Percentiles rank a stretch among this genome's conserved stretches.
Evolutionary conservation across 352 stramenopile genomes (phyloP).

Genomic region (Phytophthora kernoviae): DNA sequence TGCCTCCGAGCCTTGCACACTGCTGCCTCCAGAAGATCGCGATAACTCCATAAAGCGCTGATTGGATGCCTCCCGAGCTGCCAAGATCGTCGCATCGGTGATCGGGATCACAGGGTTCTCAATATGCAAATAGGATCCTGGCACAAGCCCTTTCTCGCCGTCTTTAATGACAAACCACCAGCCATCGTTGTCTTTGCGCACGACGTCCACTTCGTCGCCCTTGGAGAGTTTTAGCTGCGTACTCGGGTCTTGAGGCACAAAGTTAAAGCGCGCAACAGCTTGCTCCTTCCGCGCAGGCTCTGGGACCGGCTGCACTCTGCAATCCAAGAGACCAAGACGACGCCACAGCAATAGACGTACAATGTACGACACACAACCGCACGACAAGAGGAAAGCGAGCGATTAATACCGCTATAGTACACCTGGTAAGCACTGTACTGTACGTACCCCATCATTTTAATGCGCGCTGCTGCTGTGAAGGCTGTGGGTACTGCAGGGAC

Average conservation of each 20-base stretch:
- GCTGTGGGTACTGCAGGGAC: conserved; percentile 67
- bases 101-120: conserved; percentile 66
- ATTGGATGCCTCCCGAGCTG: conserved; percentile 77
- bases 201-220: conserved; percentile 73
- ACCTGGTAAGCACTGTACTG: not conserved
- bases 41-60: conserved; percentile 69
- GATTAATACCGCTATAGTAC: conserved; percentile 4
- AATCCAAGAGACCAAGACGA: conserved; percentile 1
- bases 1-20: conserved; percentile 24
- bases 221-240: conserved; percentile 75
- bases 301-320: conserved; percentile 31
- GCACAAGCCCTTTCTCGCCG: conserved; percentile 81
- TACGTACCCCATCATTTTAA: conserved; percentile 61
- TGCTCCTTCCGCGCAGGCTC: conserved; percentile 61
- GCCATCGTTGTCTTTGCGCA: conserved; percentile 82
- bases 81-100: conserved; percentile 63
- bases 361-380: conserved; percentile 13
- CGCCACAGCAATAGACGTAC: conserved; percentile 1
- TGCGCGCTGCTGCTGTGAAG: conserved; percentile 55
- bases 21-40: conserved; percentile 25
- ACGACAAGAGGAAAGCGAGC: conserved; percentile 15
- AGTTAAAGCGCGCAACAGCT: conserved; percentile 78
- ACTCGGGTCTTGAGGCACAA: conserved; percentile 69
- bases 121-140: conserved; percentile 72
- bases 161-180: conserved; percentile 87